Conservation (phyloP, 1,139 yeast genomes). For the Hyphopichia fennica region DNA sequence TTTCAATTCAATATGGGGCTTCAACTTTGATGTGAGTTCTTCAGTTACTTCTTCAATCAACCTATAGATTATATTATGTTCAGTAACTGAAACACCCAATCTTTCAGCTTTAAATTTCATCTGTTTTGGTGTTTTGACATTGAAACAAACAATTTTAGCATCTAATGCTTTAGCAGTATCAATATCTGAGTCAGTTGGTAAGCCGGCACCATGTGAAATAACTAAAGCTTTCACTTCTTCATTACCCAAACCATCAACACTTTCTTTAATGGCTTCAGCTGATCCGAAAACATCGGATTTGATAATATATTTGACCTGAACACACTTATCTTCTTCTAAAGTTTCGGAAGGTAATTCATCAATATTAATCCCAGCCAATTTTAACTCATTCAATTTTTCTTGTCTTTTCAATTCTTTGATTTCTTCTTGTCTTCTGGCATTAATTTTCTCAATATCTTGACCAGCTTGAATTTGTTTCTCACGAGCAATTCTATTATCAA, state of each 20-base stretch:
- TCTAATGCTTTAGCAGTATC: conserved; percentile 76
- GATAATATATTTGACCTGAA: conserved; percentile 60
- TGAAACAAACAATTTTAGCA: conserved; percentile 78
- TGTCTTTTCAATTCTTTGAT: conserved; percentile 48
- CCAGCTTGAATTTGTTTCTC: conserved; percentile 60
- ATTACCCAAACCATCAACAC: conserved; percentile 79
- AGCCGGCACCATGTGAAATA: conserved; percentile 76
- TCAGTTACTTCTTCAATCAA: conserved; percentile 81
- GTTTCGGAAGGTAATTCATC: conserved; percentile 30
- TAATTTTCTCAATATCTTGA: conserved; percentile 68
- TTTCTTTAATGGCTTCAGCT: conserved; percentile 66
- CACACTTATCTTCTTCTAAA: conserved; percentile 22
- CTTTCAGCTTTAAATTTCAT: conserved; percentile 60
- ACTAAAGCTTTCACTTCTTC: conserved; percentile 75
- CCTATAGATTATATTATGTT: conserved; percentile 82
- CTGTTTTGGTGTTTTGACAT: conserved; percentile 67
- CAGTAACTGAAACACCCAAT: conserved; percentile 58
- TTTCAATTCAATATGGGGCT: conserved; percentile 69
- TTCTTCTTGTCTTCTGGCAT: conserved; percentile 53
- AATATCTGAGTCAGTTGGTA: conserved; percentile 80
- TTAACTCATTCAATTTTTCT: conserved; percentile 54
- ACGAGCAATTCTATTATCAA: conserved; percentile 60
- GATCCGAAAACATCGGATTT: conserved; percentile 87
- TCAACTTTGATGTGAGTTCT: conserved; percentile 58
- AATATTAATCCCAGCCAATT: conserved; percentile 55